Evolutionary conservation across 352 stramenopile species (phyloP), one percentile per base, ranked within the genome.

Genomic region (Phytopythium aichiense): DNA sequence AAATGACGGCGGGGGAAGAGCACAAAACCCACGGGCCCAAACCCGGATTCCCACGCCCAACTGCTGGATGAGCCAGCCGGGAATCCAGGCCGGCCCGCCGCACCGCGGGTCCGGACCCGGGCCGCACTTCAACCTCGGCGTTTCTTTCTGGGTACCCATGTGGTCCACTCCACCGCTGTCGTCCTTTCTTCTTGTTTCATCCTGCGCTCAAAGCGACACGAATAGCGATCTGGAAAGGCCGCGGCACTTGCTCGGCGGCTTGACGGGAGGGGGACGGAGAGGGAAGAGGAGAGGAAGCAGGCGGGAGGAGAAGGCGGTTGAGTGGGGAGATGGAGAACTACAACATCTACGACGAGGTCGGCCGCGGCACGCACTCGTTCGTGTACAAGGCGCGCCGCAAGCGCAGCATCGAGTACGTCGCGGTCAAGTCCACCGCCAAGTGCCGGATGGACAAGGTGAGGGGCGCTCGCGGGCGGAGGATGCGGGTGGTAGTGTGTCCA

Each of bases 291-390:
- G 35, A 40, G 35, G 9, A 40, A 40, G 35, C 35, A 2, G 35
- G 16, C 16, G 33, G 30, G 7, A 2, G 30, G 6, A 12, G 35
- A 2, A 18, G 7, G 18, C n/a, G 7, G 28, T 3, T 1, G 51
- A 40, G 20, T 5, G 18, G 30, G 5, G 20, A 30, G 31, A 98
- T 98, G 91, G 91, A 98, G 66, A 96, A 97, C 71, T 98, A 98
- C 81, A 95, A 93, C 72, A 97, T 98, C 59, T 97, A 97, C 66
- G 87, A 98, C 68, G 91, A 98, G 73, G 93, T 98, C 66, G 91
- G 91, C 11, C 84, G 83, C 55, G 92, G 92, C n/a, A 83, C 84
- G 56, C 79, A 94, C 74, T 97, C 88, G 53, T 92, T 96, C 62
- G 89, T 97, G 67, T 97, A 97, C 83, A 97, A 97, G 72, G 90